Evolutionary conservation across 805 yeast species (phyloP), one percentile per base, ranked within the genome.

Genomic region (Spathaspora arborariae): DNA sequence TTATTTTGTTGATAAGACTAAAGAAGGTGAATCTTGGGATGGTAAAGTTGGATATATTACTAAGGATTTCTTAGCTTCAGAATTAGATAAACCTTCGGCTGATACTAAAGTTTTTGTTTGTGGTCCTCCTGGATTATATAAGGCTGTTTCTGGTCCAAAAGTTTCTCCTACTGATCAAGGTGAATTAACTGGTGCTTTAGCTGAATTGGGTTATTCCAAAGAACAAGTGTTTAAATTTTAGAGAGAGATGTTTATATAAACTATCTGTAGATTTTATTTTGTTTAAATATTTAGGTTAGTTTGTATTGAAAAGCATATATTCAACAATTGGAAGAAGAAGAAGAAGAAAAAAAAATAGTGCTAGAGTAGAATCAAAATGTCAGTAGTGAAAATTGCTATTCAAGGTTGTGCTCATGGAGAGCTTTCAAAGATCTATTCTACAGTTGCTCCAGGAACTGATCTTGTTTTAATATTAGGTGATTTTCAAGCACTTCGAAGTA

Each of bases 381-480:
- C 26, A 22, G 6, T 40, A 30, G 42, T 64, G 20, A 59, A 56
- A 26, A 64, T 90, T 13, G 96, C 95, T 4, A 74, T 90, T 0
- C 90, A 87, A 58, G 97, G 97, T 8, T 91, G 97, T 58, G 81
- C 95, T 53, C 97, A 91, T 64, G 96, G 97, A 2, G 84, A 80
- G 44, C 74, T 91, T 34, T 67, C 80, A 51, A 54, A 58, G 13
- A 83, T 90, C 2, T 89, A 88, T 57, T 41, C 56, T 4, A 39
- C 51, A 42, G 4, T 49, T 54, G 19, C 50, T 39, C 7, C 50
- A 48, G 42, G 52, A 1, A 60, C 56, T 8, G 72, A 71, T 15
- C 54, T 70, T 2, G 74, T 94, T 15, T 67, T 94, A 2, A 82
- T 94, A 2, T 82, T 96, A 53, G 99, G 99, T 0, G 99, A 94